Evolutionary conservation across 805 yeast genomes (phyloP), one percentile per base, ranked within the genome.

Genomic region (Wickerhamiella spandovensis): DNA sequence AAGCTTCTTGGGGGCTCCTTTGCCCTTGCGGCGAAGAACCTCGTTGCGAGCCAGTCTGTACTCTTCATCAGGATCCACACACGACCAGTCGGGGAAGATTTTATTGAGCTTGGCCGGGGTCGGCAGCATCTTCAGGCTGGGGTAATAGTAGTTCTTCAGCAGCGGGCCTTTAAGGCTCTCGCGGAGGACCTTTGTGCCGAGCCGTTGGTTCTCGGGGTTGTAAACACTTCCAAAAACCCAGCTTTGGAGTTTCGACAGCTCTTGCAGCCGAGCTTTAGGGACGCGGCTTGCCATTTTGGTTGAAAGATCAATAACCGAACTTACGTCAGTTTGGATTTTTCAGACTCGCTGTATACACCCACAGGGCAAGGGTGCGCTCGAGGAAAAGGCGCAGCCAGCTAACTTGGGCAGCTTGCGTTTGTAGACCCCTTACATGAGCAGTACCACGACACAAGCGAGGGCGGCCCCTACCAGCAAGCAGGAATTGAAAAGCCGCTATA

Each of bases 111-210:
- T 47, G 35, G 51, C 54, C 2, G 62, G 58, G 13, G 57, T 58
- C 7, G 60, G 60, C 17, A 59, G 21, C 6, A 43, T 46, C 39
- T 58, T 57, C 28, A 55, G 42, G 10, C 56, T 45, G 23, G 67
- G 65, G 50, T 59, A 57, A 53, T 66, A 66, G 52, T 64, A 65
- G 56, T 62, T 56, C 47, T 56, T 57, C 45, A 65, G 38, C 18
- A 52, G 56, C 20, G 58, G 63, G n/a, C 69, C 69, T 42, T 58
- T 55, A 13, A 66, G 58, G 1, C 58, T 53, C 39, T 61, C 60
- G 20, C 65, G 59, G 22, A 66, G 61, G 2, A 66, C 66, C 46
- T 61, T 62, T 39, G 66, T 55, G 12, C 69, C 69, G 18, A 61
- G 63, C 24, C 68, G 55, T 21, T 54, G 41, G 24, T 55, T 48